A percentile compares a stretch with the other conserved stretches of the same genome.
phyloP scores from a whole-genome alignment of 257 asterid genomes.

The Osmanthus fragrans region DNA sequence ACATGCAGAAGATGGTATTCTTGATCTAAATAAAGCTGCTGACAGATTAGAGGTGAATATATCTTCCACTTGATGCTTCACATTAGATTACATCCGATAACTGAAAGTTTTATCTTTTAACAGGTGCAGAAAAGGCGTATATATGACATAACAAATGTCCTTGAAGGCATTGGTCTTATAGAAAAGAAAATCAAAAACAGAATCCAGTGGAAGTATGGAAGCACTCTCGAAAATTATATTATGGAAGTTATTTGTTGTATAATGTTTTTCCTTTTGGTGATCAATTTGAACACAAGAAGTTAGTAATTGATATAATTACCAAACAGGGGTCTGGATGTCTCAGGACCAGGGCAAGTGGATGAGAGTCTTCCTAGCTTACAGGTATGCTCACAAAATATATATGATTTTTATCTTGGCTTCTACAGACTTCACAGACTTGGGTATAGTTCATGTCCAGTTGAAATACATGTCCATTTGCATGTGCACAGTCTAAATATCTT shows the following conservation, averaged over 20 bases:
- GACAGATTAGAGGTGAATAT: slow-evolving; percentile 77
- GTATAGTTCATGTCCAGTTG: neutral
- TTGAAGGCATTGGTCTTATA: slow-evolving; percentile 95
- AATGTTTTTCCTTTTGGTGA: slow-evolving; percentile 16
- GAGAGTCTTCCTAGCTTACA: slow-evolving; percentile 70
- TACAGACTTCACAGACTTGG: neutral
- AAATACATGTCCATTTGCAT: neutral
- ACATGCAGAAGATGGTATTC: slow-evolving; percentile 92
- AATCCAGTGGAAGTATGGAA: slow-evolving; percentile 95
- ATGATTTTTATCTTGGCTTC: slow-evolving; percentile 1
- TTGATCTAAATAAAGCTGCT: slow-evolving; percentile 95
- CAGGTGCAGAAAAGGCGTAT: slow-evolving; percentile 99
- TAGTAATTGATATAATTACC: slow-evolving; percentile 20
- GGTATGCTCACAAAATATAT: slow-evolving; percentile 38
- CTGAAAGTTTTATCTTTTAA: slow-evolving; percentile 29
- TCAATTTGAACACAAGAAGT: slow-evolving; percentile 22
- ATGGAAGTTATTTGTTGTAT: neutral
- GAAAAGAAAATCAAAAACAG: slow-evolving; percentile 95
- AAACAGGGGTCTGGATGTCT: slow-evolving; percentile 76
- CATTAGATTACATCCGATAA: slow-evolving; percentile 20
- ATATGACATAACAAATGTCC: slow-evolving; percentile 95
- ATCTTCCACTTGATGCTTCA: slow-evolving; percentile 22
- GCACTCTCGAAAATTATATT: slow-evolving; percentile 7
- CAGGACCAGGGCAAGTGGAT: slow-evolving; percentile 75
- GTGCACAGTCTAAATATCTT: neutral